Evolutionary conservation across 1,139 yeast genomes (phyloP), one percentile per base, ranked within the genome.

Genomic region (Candida sp.): DNA sequence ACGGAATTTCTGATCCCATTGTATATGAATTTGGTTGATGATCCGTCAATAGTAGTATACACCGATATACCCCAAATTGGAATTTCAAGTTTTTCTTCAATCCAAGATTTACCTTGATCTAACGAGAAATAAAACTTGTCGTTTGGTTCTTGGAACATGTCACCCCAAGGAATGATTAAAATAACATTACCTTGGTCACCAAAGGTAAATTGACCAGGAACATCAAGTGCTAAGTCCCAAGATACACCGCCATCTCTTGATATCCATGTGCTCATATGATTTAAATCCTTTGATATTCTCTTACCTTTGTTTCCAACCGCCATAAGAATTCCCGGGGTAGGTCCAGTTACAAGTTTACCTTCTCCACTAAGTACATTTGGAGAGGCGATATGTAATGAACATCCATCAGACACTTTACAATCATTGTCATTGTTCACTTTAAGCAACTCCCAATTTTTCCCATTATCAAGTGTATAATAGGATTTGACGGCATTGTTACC

Each of bases 151-250:
- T 53, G 47, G 21, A 62, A 54, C 19, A 51, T 50, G 8, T 56
- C 62, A 39, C 60, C 60, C 48, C 63, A 71, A 15, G 82, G 82
- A 5, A 81, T 68, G 2, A 90, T 88, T 2, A 87, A 66, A 36
- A 88, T 75, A 4, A 88, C 61, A 58, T 88, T 88, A 40, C 96
- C 97, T 46, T 79, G 79, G 61, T 89, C 96, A 43, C 95, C 96
- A 64, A 82, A 84, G 0, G 84, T 72, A 51, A 78, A 82, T 4
- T 73, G 56, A 38, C 81, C 70, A 1, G 90, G 81, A 35, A 70
- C 76, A 35, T 80, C 79, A 22, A 82, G 55, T 0, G 82, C 77
- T 45, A 70, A 59, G 34, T 62, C 63, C 97, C 97, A 90, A 0
- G 83, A 66, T 5, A 74, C 61, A 21, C 97, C 97, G 33, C 90